These are phyloP conservation scores for Gossypium anomalum DNA, from an alignment of 345 rosid species.

Conservation along the genomic window DNA sequence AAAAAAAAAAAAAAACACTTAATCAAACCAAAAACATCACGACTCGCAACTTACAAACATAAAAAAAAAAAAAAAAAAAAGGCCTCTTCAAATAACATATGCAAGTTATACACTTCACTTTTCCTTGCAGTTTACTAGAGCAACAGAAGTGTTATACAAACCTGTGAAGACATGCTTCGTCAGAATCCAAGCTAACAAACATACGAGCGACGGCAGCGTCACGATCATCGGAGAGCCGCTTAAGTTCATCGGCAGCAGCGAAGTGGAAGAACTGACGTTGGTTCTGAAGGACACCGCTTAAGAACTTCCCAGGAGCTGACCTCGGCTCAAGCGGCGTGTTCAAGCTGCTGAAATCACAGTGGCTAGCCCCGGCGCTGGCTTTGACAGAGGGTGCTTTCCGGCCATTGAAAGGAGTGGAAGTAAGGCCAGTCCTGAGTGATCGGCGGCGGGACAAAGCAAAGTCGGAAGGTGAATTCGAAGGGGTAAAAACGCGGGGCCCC, in stretches of 20 bases:
- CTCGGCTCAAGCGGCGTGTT: slow-evolving; percentile 78
- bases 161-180: slow-evolving; percentile 82
- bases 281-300: slow-evolving; percentile 68
- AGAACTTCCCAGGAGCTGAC: slow-evolving; percentile 62
- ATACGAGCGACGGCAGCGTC: slow-evolving; percentile 57
- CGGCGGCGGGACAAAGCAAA: background rate
- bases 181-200: slow-evolving; percentile 56
- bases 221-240: slow-evolving; percentile 57
- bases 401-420: background rate
- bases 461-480: background rate
- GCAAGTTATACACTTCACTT: background rate
- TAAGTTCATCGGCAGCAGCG: slow-evolving; percentile 74
- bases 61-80: background rate
- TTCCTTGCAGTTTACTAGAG: background rate
- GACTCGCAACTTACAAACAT: background rate
- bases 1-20: background rate
- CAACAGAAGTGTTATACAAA: slow-evolving; percentile 17
- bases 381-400: slow-evolving; percentile 23
- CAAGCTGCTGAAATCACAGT: slow-evolving; percentile 73
- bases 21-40: background rate
- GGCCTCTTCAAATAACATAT: background rate
- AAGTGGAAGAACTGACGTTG: slow-evolving; percentile 68
- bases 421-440: background rate
- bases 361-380: slow-evolving; percentile 61
- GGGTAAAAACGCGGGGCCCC: background rate